These are phyloP conservation scores for Acmispon strigosus DNA, from an alignment of 306 rosid genomes.

Conservation along the genomic window DNA sequence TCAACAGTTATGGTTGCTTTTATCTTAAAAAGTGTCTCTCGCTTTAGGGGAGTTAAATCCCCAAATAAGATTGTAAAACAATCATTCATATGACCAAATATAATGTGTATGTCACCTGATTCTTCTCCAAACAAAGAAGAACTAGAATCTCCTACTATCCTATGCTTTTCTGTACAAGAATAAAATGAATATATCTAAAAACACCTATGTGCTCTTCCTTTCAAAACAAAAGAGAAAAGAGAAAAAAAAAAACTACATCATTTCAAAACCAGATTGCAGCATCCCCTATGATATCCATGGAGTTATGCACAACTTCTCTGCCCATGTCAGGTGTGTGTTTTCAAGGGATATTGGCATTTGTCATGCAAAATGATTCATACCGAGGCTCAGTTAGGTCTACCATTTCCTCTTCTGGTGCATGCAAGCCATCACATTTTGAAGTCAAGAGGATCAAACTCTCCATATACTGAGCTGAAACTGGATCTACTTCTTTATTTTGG, in stretches of 20 bases:
- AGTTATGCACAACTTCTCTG: neutral
- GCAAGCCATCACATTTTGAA: conserved; percentile 39
- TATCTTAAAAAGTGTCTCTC: no score
- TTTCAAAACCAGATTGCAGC: conserved; percentile 17
- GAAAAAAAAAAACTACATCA: neutral
- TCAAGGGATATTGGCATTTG: conserved; percentile 35
- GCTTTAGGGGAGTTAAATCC: no score
- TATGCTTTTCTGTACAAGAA: conserved; percentile 50
- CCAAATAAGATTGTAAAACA: conserved; percentile 2
- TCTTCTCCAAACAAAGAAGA: conserved; percentile 23
- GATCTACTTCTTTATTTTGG: conserved; percentile 24
- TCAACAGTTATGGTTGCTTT: no score
- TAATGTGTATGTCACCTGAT: conserved; percentile 12
- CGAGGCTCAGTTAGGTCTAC: conserved; percentile 94
- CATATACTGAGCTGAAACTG: conserved; percentile 42
- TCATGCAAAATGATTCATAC: conserved; percentile 66
- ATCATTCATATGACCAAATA: conserved; percentile 9
- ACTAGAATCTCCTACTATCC: conserved; percentile 23
- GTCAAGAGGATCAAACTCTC: conserved; percentile 53
- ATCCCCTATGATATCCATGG: conserved; percentile 1
- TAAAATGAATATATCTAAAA: neutral
- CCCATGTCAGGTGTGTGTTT: neutral
- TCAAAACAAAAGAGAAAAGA: neutral
- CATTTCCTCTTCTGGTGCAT: conserved; percentile 49
- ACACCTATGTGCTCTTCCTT: conserved; percentile 22